A percentile compares a stretch with the other conserved stretches of the same genome.
Evolutionary conservation across 2,329 filamentous ascomycete species (phyloP).

Genomic region (Paracorniculantispora psalliotae): DNA sequence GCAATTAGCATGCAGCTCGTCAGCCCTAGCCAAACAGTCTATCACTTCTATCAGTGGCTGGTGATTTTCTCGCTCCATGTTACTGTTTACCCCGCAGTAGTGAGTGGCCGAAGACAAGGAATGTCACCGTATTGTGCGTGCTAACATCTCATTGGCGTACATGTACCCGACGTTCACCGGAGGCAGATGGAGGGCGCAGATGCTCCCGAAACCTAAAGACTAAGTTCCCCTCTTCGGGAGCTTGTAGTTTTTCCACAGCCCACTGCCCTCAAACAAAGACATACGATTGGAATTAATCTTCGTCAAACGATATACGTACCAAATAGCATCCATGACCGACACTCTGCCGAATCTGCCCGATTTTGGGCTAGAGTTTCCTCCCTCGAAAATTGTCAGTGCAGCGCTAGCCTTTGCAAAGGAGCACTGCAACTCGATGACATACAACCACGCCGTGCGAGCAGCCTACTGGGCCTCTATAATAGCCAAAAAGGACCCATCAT

Average conservation of each 20-base stretch:
- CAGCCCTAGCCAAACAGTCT: too few relatives aligned
- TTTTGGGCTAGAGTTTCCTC: background rate
- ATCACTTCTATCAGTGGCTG: too few relatives aligned
- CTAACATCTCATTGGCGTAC: background rate
- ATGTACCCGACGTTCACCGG: background rate
- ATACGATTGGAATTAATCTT: too few relatives aligned
- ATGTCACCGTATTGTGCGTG: too few relatives aligned
- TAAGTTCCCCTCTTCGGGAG: background rate
- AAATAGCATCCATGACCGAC: background rate
- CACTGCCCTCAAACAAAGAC: too few relatives aligned
- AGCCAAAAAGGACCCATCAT: constrained; percentile 3
- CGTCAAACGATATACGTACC: too few relatives aligned
- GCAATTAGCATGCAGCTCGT: too few relatives aligned
- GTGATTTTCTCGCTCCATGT: too few relatives aligned
- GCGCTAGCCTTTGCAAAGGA: constrained; percentile 8
- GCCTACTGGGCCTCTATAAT: constrained; percentile 16
- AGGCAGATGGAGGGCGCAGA: background rate
- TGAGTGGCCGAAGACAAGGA: too few relatives aligned
- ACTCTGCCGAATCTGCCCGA: background rate
- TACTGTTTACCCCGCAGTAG: background rate
- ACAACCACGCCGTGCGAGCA: constrained; percentile 15
- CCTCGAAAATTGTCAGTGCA: background rate
- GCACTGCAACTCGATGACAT: constrained; percentile 13
- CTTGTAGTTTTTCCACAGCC: background rate
- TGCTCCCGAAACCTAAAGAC: background rate